Evolutionary conservation across 352 stramenopile species (phyloP).

Genomic region (Phytophthora citrophthora): DNA sequence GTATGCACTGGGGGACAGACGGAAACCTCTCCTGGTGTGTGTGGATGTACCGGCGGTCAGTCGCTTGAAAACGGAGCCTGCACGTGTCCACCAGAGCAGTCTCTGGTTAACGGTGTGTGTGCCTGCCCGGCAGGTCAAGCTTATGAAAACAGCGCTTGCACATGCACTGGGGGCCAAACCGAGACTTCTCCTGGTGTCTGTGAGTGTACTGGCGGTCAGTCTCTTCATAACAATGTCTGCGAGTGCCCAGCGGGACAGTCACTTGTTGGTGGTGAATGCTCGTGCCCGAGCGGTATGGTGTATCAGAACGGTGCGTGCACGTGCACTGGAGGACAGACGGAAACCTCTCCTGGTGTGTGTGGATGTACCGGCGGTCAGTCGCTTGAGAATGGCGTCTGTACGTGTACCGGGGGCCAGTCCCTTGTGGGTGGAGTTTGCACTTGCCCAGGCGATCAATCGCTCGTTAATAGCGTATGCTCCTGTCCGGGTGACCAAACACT

Average conservation of each 20-base stretch:
- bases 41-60: too few species aligned
- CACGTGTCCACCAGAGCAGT: background rate
- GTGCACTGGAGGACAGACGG: background rate
- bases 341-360: conserved; percentile 1
- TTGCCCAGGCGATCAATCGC: too few species aligned
- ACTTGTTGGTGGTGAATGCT: conserved; percentile 1
- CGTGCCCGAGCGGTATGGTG: background rate
- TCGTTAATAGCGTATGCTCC: too few species aligned
- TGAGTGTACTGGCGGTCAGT: conserved; percentile 4
- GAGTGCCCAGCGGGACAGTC: background rate
- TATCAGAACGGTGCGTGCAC: background rate
- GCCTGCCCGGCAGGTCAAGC: background rate
- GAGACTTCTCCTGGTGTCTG: background rate
- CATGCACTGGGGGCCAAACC: background rate
- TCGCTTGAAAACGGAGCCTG: background rate
- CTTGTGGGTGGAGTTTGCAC: too few species aligned
- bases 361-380: background rate
- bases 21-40: too few species aligned
- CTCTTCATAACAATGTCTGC: background rate
- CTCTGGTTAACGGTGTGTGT: background rate
- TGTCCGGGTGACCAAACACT: too few species aligned
- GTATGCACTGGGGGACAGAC: too few species aligned
- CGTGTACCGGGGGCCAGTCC: too few species aligned
- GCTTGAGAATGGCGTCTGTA: too few species aligned
- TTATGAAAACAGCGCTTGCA: background rate